These are phyloP conservation scores for Saussurea involucrata DNA, from an alignment of 129 eudicot species.

Conservation along the genomic window DNA sequence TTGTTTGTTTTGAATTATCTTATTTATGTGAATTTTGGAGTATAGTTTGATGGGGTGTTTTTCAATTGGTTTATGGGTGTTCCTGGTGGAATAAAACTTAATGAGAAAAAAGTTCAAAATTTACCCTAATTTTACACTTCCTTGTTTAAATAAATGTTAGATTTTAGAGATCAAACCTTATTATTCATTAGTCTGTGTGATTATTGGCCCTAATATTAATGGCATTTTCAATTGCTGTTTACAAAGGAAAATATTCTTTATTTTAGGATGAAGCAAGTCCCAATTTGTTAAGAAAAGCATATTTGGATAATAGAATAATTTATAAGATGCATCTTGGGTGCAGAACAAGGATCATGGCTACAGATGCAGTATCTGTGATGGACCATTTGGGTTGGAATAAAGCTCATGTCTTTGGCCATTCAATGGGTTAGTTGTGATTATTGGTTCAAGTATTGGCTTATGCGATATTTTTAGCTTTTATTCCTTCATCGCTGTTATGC, in stretches of 20 bases:
- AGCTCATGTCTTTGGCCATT: constrained; percentile 98
- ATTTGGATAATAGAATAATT: neutral
- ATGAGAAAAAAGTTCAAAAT: neutral
- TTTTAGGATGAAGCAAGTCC: neutral
- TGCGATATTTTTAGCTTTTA: neutral
- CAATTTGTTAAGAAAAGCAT: neutral
- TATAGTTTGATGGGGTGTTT: neutral
- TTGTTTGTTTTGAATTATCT: neutral
- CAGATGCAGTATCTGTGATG: constrained; percentile 90
- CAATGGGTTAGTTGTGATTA: constrained; percentile 76
- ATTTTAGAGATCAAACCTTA: neutral
- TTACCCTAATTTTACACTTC: neutral
- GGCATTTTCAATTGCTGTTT: no score
- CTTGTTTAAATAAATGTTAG: no score
- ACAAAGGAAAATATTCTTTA: no score
- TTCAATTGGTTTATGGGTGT: neutral
- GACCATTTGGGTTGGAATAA: constrained; percentile 92
- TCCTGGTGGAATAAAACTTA: neutral
- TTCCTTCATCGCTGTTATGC: constrained; percentile 12
- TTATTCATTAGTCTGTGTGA: neutral
- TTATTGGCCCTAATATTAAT: neutral
- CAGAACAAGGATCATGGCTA: constrained; percentile 92
- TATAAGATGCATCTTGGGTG: constrained; percentile 12
- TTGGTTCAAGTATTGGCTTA: neutral
- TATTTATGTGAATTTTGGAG: neutral